A percentile compares a stretch with the other conserved stretches of the same genome.
Conservation (phyloP, 2,329 filamentous ascomycete species). For the Aspergillus transmontanensis region DNA sequence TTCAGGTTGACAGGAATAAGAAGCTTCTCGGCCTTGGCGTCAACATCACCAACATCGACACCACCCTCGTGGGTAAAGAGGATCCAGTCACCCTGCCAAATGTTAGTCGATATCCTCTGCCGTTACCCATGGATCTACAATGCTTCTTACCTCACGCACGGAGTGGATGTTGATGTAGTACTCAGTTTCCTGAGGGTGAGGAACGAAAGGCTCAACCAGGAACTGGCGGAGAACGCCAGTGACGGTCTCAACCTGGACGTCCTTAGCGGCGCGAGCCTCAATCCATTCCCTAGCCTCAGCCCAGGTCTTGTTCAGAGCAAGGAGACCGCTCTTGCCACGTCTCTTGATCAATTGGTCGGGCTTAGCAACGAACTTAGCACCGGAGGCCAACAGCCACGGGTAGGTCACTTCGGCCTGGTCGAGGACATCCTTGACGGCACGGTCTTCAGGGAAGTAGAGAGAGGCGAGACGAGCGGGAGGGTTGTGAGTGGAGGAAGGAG, state of each 20-base stretch:
- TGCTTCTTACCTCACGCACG: slow-evolving; percentile 87
- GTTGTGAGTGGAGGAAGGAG: slow-evolving; percentile 83
- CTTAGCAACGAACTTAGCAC: slow-evolving; percentile 95
- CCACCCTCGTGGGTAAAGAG: slow-evolving; percentile 99
- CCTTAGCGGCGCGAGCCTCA: slow-evolving; percentile 86
- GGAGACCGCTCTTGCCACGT: slow-evolving; percentile 95
- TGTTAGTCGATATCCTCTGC: background rate
- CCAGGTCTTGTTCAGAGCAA: slow-evolving; percentile 98
- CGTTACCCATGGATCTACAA: too few species aligned
- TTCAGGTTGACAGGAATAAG: slow-evolving; percentile 93
- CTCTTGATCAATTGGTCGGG: slow-evolving; percentile 99
- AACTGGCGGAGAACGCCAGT: slow-evolving; percentile 89
- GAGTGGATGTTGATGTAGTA: slow-evolving; percentile 99
- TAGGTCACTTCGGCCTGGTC: slow-evolving; percentile 95
- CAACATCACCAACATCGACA: slow-evolving; percentile 99
- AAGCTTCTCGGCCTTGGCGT: slow-evolving; percentile 98
- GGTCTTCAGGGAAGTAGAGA: slow-evolving; percentile 89
- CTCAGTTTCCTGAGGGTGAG: slow-evolving; percentile 91
- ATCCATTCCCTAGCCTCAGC: slow-evolving; percentile 92
- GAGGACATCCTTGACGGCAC: slow-evolving; percentile 78
- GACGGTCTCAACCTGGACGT: slow-evolving; percentile 89
- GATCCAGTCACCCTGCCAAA: slow-evolving; percentile 91
- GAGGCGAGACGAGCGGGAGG: slow-evolving; percentile 86
- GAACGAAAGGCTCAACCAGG: slow-evolving; percentile 97
- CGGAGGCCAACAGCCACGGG: slow-evolving; percentile 85